These are phyloP conservation scores for Margaritispora aquatica DNA, from an alignment of 495 filamentous ascomycete species.

Conservation along the genomic window DNA sequence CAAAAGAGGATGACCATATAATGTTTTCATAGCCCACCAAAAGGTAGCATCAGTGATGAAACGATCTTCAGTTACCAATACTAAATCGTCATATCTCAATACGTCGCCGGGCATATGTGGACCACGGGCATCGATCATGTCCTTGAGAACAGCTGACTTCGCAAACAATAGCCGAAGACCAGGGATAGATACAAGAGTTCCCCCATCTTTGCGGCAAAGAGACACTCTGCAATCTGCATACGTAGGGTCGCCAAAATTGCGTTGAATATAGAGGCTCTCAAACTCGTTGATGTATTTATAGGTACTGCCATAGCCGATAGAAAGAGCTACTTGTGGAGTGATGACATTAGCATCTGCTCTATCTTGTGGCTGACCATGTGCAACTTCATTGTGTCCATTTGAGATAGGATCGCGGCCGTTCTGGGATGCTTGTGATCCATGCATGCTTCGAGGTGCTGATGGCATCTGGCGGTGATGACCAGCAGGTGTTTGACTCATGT, in stretches of 20 bases:
- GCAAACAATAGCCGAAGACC: slow-evolving; percentile 47
- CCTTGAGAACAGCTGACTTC: slow-evolving; percentile 40
- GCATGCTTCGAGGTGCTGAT: slow-evolving; percentile 46
- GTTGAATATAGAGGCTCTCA: too few relatives aligned
- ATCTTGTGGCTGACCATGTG: slow-evolving; percentile 24
- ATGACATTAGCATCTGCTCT: slow-evolving; percentile 8
- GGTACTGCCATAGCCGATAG: neutral
- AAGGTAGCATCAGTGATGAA: slow-evolving; percentile 43
- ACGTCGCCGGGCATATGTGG: slow-evolving; percentile 18
- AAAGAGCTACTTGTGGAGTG: neutral
- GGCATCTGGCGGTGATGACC: slow-evolving; percentile 23
- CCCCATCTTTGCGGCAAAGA: slow-evolving; percentile 36
- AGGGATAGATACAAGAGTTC: slow-evolving; percentile 33
- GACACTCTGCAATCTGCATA: slow-evolving; percentile 43
- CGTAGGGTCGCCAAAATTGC: slow-evolving; percentile 33
- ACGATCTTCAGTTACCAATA: slow-evolving; percentile 37
- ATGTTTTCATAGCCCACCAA: slow-evolving; percentile 38
- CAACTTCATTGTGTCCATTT: slow-evolving; percentile 29
- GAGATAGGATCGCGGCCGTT: slow-evolving; percentile 34
- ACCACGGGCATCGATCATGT: too few relatives aligned
- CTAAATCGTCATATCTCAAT: slow-evolving; percentile 27
- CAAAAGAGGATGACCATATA: slow-evolving; percentile 42
- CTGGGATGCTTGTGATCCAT: slow-evolving; percentile 44
- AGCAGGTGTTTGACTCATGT: slow-evolving; percentile 22
- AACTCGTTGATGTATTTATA: too few relatives aligned